Base-by-base conservation (phyloP, 352 stramenopile species). In the Phytophthora uliginosa region DNA sequence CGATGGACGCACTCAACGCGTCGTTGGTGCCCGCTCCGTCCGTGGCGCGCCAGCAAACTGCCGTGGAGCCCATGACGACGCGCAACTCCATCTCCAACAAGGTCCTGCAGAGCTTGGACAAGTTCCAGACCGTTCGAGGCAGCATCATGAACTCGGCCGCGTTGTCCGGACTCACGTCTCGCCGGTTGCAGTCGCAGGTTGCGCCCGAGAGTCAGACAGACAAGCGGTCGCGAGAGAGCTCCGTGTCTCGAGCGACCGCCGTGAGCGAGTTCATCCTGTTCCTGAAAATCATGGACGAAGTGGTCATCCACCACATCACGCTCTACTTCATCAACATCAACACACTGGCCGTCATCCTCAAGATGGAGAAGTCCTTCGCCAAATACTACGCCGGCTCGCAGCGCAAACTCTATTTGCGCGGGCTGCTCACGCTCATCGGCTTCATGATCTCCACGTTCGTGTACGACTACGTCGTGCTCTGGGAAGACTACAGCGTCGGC, bases 311-410 rank as follows among this genome's bases (percentile, higher is more conserved):
- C 71, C 86, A 85, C 42, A 72, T 93, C 40, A 94, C 84, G 48
- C 77, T 94, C 54, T 94, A 94, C 66, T 95, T 95, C 60, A 90
- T 93, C 75, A 92, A 89, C 69, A 87, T 94, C 70, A 88, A 80
- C 42, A 90, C 85, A 13, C 83, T 85, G 9, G 72, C 76, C 0
- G 85, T 93, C 20, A 92, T 94, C 34, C 73, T 78, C 26, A 90
- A 93, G 62, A 93, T 95, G 85, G 88, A 95, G 63, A 72, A 88
- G 55, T 90, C 85, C 20, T 94, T 95, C 62, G 75, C 85, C 45
- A 91, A 92, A 52, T 90, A 95, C 74, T 94, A 93, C 69, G 85
- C 85, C 48, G 92, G 88, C 54, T 83, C 83, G 4, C 88, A 95
- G 62, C 82, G 74, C 10, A 79, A 81, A 22, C 61, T 93, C 2